Evolutionary conservation across 139 green algal genomes (phyloP).

Genomic region (Auxenochlorella protothecoides): DNA sequence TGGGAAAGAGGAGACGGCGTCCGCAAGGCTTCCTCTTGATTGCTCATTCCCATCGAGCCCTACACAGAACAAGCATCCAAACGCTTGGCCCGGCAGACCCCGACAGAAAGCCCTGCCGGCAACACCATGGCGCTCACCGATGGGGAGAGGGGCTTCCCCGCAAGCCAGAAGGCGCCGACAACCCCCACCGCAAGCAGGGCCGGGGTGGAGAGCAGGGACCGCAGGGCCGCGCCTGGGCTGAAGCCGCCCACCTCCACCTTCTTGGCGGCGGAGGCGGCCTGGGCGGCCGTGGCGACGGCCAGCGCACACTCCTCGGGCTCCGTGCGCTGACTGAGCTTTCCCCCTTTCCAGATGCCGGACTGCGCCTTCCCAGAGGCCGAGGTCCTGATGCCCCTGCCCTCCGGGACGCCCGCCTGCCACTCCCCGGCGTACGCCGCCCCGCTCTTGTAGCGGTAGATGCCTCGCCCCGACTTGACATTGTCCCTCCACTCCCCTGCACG

Average conservation of each 20-base stretch:
- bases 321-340: slow-evolving; percentile 40
- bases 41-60: no score
- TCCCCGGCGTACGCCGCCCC: slow-evolving; percentile 75
- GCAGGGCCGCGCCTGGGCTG: slow-evolving; percentile 6
- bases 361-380: slow-evolving; percentile 52
- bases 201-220: neutral
- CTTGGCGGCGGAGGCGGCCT: slow-evolving; percentile 44
- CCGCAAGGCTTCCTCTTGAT: no score
- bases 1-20: no score
- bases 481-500: slow-evolving; percentile 48
- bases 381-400: slow-evolving; percentile 57
- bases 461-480: slow-evolving; percentile 63
- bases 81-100: no score
- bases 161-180: no score
- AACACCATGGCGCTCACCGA: no score
- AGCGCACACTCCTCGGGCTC: slow-evolving; percentile 57
- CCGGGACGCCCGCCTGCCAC: slow-evolving; percentile 51
- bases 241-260: slow-evolving; percentile 26
- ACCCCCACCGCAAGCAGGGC: slow-evolving; percentile 7
- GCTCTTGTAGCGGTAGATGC: slow-evolving; percentile 71
- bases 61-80: no score
- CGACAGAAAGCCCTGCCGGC: no score
- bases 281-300: slow-evolving; percentile 50
- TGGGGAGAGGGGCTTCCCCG: no score
- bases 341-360: slow-evolving; percentile 50